Evolutionary conservation across 495 filamentous ascomycete genomes (phyloP), one percentile per base, ranked within the genome.

Genomic region (Thozetella sp.): DNA sequence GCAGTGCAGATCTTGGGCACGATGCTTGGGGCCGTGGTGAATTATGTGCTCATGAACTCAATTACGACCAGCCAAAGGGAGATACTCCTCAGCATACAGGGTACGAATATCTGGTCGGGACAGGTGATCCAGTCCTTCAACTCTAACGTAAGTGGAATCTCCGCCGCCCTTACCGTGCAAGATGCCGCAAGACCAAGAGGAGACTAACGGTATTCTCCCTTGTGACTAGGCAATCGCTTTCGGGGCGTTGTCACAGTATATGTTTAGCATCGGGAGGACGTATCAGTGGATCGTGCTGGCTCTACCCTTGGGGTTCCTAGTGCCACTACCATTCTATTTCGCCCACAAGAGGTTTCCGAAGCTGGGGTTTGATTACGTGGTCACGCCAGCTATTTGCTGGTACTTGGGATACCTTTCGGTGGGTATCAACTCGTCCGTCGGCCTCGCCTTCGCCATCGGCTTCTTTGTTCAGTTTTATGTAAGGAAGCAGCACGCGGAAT

Each of bases 381-480:
- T 79, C 40, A 69, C 76, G 25, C 50, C 76, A 0, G 61, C 74
- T 2, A 75, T 76, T 30, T 67, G 75, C 26, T 64, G 70, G 30
- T 77, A 72, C n/a, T 68, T 72, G 20, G 77, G 75, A 19, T 63
- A 64, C 17, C 70, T 74, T 45, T 76, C 73, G 3, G 78, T 76
- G 57, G 74, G 74, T 30, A 76, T 77, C 30, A 69, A 69, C 27
- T 67, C 60, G 15, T 74, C 75, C 63, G 74, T 76, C 4, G 53
- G 60, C 53, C 59, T 61, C 12, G 58, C 60, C 2, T 57, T 66
- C 15, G 60, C 55, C 2, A 57, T 57, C n/a, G 77, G 80, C 1
- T 65, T 83, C 57, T 73, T 72, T 53, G 63, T 71, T 15, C 83
- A 86, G 60, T 76, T 70, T 53, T 86, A 76, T 37, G 63, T 86